Percentiles rank a stretch among this genome's conserved stretches.
These are phyloP conservation scores for Daldinia vernicosa DNA, from an alignment of 495 filamentous ascomycete species.

Conservation along the genomic window DNA sequence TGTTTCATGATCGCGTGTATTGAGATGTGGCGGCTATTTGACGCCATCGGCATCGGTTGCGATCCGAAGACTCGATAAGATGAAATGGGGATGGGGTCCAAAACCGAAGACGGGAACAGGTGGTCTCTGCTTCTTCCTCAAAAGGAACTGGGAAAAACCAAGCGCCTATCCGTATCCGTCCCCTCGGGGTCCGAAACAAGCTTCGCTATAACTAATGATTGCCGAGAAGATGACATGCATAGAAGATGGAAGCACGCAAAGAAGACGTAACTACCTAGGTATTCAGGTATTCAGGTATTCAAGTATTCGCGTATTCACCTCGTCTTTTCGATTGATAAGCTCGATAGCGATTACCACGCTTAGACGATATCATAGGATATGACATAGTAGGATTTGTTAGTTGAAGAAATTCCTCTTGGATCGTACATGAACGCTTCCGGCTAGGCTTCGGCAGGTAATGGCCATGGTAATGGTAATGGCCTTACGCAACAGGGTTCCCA, in stretches of 20 bases:
- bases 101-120: conserved; percentile 24
- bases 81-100: conserved; percentile 37
- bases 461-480: conserved; percentile 9
- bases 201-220: conserved; percentile 13
- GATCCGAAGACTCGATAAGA: conserved; percentile 26
- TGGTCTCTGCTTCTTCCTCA: conserved; percentile 31
- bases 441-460: conserved; percentile 7
- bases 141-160: neutral
- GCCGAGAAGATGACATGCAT: conserved; percentile 40
- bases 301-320: neutral
- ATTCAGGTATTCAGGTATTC: neutral
- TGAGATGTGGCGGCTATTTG: conserved; percentile 38
- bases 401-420: conserved; percentile 11
- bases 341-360: neutral
- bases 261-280: no score
- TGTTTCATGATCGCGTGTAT: conserved; percentile 41
- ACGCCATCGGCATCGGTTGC: conserved; percentile 34
- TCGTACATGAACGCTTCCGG: neutral
- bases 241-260: conserved; percentile 25
- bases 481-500: conserved; percentile 36
- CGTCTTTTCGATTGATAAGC: conserved; percentile 12
- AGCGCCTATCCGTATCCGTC: conserved; percentile 13
- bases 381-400: conserved; percentile 12
- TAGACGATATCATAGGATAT: neutral
- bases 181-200: conserved; percentile 28